Percentiles rank a stretch among this genome's conserved stretches.
Conservation (phyloP, 2,329 filamentous ascomycete species). For the Eurotiales sp. region DNA sequence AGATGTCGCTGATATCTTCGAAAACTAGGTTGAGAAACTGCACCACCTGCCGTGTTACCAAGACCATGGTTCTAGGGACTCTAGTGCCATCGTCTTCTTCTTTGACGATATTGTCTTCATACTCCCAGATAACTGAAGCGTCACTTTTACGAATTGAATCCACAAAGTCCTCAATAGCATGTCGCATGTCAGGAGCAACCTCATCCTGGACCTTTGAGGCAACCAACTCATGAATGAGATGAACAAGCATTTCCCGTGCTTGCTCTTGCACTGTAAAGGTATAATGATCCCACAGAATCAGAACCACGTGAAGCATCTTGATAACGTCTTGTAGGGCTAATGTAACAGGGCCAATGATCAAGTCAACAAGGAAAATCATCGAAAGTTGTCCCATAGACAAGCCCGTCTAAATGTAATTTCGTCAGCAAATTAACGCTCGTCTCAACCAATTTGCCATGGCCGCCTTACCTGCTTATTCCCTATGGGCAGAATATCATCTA, state of each 20-base stretch:
- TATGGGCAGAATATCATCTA: conserved; percentile 72
- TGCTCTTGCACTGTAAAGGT: conserved; percentile 93
- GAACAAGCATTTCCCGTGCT: conserved; percentile 94
- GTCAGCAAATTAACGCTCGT: neutral
- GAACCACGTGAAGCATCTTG: conserved; percentile 81
- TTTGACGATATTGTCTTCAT: conserved; percentile 85
- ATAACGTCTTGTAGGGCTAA: conserved; percentile 76
- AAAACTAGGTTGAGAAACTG: conserved; percentile 81
- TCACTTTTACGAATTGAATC: conserved; percentile 84
- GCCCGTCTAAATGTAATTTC: conserved; percentile 53
- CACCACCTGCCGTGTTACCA: conserved; percentile 76
- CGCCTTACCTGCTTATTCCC: conserved; percentile 72
- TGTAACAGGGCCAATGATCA: conserved; percentile 89
- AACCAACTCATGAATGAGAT: conserved; percentile 92
- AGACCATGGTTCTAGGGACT: conserved; percentile 83
- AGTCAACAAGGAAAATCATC: conserved; percentile 86
- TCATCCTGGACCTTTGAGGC: conserved; percentile 76
- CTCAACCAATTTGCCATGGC: neutral
- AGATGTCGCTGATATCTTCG: conserved; percentile 82
- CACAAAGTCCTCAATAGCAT: conserved; percentile 80
- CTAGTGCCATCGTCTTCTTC: conserved; percentile 68
- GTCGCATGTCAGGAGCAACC: conserved; percentile 62
- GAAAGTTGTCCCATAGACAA: conserved; percentile 92
- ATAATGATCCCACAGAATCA: conserved; percentile 97
- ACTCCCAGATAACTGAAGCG: conserved; percentile 81